Evolutionary conservation across 2,329 filamentous ascomycete genomes (phyloP).

Genomic region (Penicillium glabrum): DNA sequence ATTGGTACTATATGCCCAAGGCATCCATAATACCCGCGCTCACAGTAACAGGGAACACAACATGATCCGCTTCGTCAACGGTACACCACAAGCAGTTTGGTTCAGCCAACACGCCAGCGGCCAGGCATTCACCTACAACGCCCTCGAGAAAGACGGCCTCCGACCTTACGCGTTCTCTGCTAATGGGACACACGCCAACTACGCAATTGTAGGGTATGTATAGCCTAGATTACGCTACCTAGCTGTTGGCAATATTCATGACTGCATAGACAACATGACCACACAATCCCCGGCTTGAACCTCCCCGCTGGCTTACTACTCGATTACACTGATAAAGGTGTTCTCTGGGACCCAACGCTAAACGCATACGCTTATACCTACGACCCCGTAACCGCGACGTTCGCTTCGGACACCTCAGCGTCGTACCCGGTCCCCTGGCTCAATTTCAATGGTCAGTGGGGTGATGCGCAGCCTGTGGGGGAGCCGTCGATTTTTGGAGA

Average conservation of each 20-base stretch:
- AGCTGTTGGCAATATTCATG: not conserved
- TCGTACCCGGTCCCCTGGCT: constrained; percentile 56
- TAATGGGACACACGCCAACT: constrained; percentile 65
- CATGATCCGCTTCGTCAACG: constrained; percentile 64
- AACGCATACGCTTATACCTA: constrained; percentile 59
- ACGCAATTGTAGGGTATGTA: constrained; percentile 53
- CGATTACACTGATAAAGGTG: constrained; percentile 56
- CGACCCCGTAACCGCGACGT: constrained; percentile 41
- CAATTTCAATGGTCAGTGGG: constrained; percentile 60
- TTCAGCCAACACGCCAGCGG: constrained; percentile 64
- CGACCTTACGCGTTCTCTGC: constrained; percentile 60
- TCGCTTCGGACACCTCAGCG: constrained; percentile 48
- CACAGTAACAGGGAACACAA: constrained; percentile 57
- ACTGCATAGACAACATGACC: constrained; percentile 56
- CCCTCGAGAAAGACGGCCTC: constrained; percentile 53
- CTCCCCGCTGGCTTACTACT: constrained; percentile 55
- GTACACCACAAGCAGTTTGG: constrained; percentile 58
- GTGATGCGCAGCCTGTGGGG: constrained; percentile 58
- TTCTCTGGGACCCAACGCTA: constrained; percentile 60
- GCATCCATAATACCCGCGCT: not conserved
- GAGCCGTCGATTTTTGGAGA: constrained; percentile 54
- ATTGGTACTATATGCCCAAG: constrained; percentile 45
- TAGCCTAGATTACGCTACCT: not conserved
- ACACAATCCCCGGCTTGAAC: constrained; percentile 62
- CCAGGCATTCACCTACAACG: constrained; percentile 61